Evolutionary conservation across 257 asterid genomes (phyloP).

Genomic region (Ilex aquifolium): DNA sequence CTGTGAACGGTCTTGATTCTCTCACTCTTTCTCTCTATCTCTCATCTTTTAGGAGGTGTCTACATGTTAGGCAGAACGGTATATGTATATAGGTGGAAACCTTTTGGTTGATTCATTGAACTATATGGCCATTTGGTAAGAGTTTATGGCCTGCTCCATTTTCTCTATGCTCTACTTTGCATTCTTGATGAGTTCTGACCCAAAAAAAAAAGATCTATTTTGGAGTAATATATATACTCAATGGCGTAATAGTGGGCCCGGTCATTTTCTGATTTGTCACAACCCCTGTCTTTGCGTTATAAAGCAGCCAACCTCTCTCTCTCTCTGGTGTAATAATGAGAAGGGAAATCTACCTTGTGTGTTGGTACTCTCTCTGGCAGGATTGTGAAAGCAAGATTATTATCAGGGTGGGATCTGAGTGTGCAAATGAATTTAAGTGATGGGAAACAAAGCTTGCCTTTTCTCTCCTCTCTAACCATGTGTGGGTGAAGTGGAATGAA

Average conservation of each 20-base stretch:
- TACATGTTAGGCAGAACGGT: no score
- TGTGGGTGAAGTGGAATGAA: no score
- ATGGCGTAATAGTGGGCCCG: constrained; percentile 14
- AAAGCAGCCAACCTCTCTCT: constrained; percentile 12
- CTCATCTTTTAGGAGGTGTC: no score
- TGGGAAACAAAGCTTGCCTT: constrained; percentile 14
- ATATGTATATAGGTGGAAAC: no score
- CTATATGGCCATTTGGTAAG: constrained; percentile 7
- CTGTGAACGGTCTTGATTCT: constrained; percentile 11
- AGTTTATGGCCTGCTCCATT: constrained; percentile 16
- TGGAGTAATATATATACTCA: constrained; percentile 15
- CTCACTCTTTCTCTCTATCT: not conserved
- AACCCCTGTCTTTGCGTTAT: no score
- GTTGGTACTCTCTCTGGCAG: constrained; percentile 3
- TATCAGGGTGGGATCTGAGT: constrained; percentile 27
- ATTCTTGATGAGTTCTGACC: constrained; percentile 11
- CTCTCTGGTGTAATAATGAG: not conserved
- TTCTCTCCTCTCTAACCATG: no score
- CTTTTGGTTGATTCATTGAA: constrained; percentile 7
- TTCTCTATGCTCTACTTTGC: not conserved
- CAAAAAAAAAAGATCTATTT: not conserved
- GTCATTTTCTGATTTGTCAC: constrained; percentile 2
- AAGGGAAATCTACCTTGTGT: no score
- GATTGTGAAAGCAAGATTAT: not conserved
- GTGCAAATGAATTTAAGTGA: constrained; percentile 17